Conservation (phyloP, 495 filamentous ascomycete species). For the Wilcoxina mikolae region DNA sequence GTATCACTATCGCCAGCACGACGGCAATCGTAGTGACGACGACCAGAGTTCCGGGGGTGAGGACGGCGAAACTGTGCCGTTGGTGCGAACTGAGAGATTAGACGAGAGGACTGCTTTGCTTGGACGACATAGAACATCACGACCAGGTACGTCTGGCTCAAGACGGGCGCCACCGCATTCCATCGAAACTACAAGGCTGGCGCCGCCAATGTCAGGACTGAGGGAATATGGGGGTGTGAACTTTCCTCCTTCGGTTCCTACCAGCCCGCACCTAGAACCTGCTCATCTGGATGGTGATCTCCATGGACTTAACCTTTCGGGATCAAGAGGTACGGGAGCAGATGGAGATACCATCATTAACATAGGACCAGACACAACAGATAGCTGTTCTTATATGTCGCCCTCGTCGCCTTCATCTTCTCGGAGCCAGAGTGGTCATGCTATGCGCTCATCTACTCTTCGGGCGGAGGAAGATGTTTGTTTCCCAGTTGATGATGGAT, state of each 20-base stretch:
- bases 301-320: slow-evolving; percentile 47
- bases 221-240: slow-evolving; percentile 44
- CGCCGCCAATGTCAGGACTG: slow-evolving; percentile 13
- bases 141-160: slow-evolving; percentile 6
- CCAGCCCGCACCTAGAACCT: slow-evolving; percentile 46
- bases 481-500: slow-evolving; percentile 42
- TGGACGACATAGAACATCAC: slow-evolving; percentile 7
- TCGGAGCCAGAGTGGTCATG: slow-evolving; percentile 16
- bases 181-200: background rate
- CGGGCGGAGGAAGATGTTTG: slow-evolving; percentile 68
- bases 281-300: slow-evolving; percentile 12
- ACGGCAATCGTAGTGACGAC: slow-evolving; percentile 10
- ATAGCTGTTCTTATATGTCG: slow-evolving; percentile 13
- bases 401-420: slow-evolving; percentile 23
- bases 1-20: background rate
- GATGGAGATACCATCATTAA: slow-evolving; percentile 32
- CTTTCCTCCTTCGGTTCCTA: slow-evolving; percentile 88
- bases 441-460: slow-evolving; percentile 22
- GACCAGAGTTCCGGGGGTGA: slow-evolving; percentile 17
- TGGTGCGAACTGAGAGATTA: slow-evolving; percentile 33
- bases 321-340: slow-evolving; percentile 30
- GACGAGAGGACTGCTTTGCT: slow-evolving; percentile 14
- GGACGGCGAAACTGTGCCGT: slow-evolving; percentile 42
- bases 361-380: slow-evolving; percentile 11
- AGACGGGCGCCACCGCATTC: background rate